Conservation (phyloP, 148 eudicot genomes). For the Vaccinium myrtillus region DNA sequence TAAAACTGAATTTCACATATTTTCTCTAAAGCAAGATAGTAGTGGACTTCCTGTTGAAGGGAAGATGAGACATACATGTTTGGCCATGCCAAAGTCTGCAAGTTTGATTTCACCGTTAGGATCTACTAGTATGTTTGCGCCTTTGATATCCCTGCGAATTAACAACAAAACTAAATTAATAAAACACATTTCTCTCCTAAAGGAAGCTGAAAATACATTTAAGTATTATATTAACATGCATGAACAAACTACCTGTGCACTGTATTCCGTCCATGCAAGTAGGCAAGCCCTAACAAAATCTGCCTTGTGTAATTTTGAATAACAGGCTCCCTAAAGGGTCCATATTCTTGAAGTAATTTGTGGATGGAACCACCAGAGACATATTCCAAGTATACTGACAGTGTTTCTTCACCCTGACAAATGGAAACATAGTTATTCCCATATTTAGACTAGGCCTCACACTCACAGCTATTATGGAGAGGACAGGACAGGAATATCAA, state of each 20-base stretch:
- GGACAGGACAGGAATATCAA: background rate
- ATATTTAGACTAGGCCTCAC: background rate
- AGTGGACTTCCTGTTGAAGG: background rate
- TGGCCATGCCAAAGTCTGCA: conserved; percentile 99
- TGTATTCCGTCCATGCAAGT: conserved; percentile 82
- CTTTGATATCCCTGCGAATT: conserved; percentile 84
- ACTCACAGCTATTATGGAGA: background rate
- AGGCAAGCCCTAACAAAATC: conserved; percentile 80
- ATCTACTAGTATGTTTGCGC: conserved; percentile 95
- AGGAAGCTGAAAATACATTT: background rate
- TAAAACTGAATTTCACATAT: background rate
- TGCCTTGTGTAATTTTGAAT: conserved; percentile 94
- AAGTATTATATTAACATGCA: background rate
- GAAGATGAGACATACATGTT: conserved; percentile 62
- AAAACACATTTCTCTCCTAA: background rate
- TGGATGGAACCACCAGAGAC: conserved; percentile 98
- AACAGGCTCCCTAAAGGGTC: conserved; percentile 88
- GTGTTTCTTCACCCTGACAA: conserved; percentile 75
- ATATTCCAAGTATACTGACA: conserved; percentile 84
- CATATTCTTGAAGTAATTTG: conserved; percentile 89
- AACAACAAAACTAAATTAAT: background rate
- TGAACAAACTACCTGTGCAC: conserved; percentile 66
- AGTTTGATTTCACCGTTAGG: conserved; percentile 93
- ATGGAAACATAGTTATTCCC: background rate
- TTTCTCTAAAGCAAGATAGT: background rate